phyloP scores from a whole-genome alignment of 73 alveolate species.

The Paramecium pentaurelia region DNA sequence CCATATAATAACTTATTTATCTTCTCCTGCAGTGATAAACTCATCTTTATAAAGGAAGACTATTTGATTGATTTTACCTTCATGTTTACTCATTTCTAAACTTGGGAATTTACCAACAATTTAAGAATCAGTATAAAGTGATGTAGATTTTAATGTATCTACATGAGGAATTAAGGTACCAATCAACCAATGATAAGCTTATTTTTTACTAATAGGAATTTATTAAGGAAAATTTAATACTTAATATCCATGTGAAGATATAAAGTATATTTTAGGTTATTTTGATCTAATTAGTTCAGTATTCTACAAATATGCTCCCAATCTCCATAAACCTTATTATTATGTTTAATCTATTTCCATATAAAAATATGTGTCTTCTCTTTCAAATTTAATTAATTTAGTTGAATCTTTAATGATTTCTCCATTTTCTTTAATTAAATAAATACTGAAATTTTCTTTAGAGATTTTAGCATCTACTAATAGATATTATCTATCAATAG shows the following conservation, averaged over 20 bases:
- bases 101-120: slow-evolving; percentile 20
- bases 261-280: slow-evolving; percentile 18
- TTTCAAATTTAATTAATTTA: not conserved
- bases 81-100: slow-evolving; percentile 36
- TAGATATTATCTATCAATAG: not conserved
- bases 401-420: not conserved
- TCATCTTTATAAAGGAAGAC: not conserved
- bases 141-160: not conserved
- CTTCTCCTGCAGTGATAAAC: slow-evolving; percentile 38
- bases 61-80: slow-evolving; percentile 25
- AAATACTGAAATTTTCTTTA: not conserved
- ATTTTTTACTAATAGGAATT: slow-evolving; percentile 8
- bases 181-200: slow-evolving; percentile 28
- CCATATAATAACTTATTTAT: slow-evolving; percentile 17
- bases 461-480: slow-evolving; percentile 2
- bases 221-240: not conserved
- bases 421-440: not conserved
- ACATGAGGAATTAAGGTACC: slow-evolving; percentile 11
- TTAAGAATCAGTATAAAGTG: slow-evolving; percentile 10
- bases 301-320: slow-evolving; percentile 18
- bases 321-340: slow-evolving; percentile 34
- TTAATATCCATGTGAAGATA: not conserved
- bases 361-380: slow-evolving; percentile 12
- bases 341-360: not conserved
- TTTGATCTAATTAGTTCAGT: not conserved